Base-by-base conservation (phyloP, 176 grass and related monocot species). In the Cenchrus americanus region DNA sequence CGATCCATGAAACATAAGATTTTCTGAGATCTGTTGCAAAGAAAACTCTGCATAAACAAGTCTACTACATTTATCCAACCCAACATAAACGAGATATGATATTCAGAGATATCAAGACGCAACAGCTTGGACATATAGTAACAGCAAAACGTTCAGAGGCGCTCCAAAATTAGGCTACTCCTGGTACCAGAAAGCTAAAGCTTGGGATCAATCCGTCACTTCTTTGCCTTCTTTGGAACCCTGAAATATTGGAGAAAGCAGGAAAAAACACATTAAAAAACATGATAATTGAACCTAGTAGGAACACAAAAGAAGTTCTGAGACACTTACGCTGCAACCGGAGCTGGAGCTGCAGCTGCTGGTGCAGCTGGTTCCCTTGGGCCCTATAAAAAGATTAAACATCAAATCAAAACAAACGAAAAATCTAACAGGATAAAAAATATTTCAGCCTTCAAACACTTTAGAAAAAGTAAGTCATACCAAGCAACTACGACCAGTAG, bases 341-440 rank as follows among this genome's bases (percentile, higher is more conserved):
- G 89, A 69, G 73, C 52, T 58, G 80, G 30, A 48, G 84, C 71
- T 44, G 76, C 53, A 23, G 74, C 79, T 37, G 85, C 80, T 76
- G 46, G 59, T 70, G 80, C 64, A 58, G 75, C 21, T 3, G 62
- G 48, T 37, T 80, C 53, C 19, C 46, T 66, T 8, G 62, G 77
- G 30, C 63, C 48, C 63, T 80, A 42, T 14, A 66, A 10, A 75
- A 21, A 11, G 10, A 55, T 55, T 24, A 32, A 73, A 32, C 48
- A 73, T 5, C 14, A 53, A 50, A 50, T 23, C 22, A 8, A 27
- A 50, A 17, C 11, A 24, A 24, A 49, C n/a, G 9, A 43, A 23
- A 12, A 47, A 30, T 1, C 14, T 37, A 14, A 27, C 14, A 6
- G 15, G 8, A 9, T 0, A 27, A 10, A 37, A 3, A 37, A 37